These are phyloP conservation scores for Cichorium intybus DNA, from an alignment of 140 eudicot genomes.

Conservation along the genomic window DNA sequence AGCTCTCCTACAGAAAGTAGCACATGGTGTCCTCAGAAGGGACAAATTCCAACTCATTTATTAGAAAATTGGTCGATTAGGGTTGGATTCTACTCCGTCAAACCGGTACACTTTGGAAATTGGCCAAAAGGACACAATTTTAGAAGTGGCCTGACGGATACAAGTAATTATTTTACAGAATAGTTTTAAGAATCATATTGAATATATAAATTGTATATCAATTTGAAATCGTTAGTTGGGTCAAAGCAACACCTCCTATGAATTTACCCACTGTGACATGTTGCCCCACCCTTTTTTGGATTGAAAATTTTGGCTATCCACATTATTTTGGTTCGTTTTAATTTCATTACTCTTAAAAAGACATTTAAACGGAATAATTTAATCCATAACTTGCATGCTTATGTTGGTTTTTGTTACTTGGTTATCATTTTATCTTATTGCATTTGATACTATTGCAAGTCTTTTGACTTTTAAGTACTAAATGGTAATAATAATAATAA, in stretches of 20 bases:
- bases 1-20: not conserved
- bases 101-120: not conserved
- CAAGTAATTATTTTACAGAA: not conserved
- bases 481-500: not conserved
- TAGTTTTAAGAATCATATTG: not conserved
- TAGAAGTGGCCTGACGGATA: too few relatives aligned
- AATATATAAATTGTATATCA: not conserved
- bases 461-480: too few relatives aligned
- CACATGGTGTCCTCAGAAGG: not conserved
- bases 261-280: too few relatives aligned
- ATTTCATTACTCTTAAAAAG: too few relatives aligned
- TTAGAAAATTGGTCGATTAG: not conserved
- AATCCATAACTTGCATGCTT: not conserved
- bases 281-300: too few relatives aligned
- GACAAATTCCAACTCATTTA: not conserved
- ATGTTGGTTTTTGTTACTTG: not conserved
- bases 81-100: not conserved
- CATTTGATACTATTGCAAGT: not conserved
- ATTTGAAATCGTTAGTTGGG: too few relatives aligned
- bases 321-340: too few relatives aligned
- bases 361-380: too few relatives aligned
- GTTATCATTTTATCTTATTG: not conserved
- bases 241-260: too few relatives aligned
- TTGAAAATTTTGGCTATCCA: too few relatives aligned
- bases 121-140: not conserved